These are phyloP conservation scores for Alternaria ventricosa DNA, from an alignment of 2,329 filamentous ascomycete species.

Conservation along the genomic window DNA sequence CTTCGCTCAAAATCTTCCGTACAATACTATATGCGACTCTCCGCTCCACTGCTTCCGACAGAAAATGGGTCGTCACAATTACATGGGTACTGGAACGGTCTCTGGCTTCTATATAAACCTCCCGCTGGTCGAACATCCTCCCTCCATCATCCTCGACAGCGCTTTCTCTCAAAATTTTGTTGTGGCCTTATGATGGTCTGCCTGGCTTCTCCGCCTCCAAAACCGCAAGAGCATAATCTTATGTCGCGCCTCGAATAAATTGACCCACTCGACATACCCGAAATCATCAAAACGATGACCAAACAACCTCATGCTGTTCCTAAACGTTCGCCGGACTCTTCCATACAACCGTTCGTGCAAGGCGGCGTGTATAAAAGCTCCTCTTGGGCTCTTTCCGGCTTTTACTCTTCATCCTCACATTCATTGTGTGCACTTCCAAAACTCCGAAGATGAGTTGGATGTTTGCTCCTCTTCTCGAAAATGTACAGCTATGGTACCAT, in stretches of 20 bases:
- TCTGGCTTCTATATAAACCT: background rate
- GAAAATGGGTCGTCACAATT: too few species aligned
- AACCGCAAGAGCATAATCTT: too few species aligned
- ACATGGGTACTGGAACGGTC: too few species aligned
- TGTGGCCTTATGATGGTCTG: background rate
- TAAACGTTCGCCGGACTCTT: accelerated
- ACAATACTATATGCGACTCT: background rate
- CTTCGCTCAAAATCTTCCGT: background rate
- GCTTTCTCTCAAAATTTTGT: background rate
- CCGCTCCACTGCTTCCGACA: too few species aligned
- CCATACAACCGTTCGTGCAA: background rate
- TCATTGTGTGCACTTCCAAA: background rate
- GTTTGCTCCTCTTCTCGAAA: too few species aligned
- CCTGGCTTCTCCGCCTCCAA: too few species aligned
- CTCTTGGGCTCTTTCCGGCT: background rate
- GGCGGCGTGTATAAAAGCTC: background rate
- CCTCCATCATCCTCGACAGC: background rate
- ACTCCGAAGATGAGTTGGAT: too few species aligned
- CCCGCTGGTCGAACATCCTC: background rate
- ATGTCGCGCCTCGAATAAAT: background rate
- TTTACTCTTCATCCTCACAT: background rate
- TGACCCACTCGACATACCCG: too few species aligned
- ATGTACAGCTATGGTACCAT: too few species aligned
- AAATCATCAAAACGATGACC: too few species aligned
- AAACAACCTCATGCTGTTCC: background rate